These are phyloP conservation scores for Capsicum chinense DNA, from an alignment of 257 asterid genomes.

Conservation along the genomic window DNA sequence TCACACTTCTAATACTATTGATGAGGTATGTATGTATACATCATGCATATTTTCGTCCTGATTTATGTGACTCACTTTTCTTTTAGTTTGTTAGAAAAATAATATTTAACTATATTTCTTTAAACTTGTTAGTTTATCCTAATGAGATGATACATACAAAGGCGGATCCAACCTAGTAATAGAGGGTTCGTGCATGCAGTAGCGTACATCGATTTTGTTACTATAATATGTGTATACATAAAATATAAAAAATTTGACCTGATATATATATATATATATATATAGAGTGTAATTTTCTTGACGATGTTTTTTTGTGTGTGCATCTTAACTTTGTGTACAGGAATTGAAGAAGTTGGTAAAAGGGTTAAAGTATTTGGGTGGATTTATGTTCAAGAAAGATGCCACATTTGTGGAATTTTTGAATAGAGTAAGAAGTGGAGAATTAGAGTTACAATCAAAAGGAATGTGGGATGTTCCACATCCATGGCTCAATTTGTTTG, in stretches of 20 bases:
- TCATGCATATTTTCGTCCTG: neutral
- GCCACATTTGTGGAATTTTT: constrained; percentile 52
- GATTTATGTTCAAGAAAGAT: constrained; percentile 54
- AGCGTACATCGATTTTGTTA: neutral
- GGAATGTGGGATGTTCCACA: constrained; percentile 59
- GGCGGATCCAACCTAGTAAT: too few species aligned
- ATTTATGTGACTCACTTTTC: neutral
- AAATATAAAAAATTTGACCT: too few species aligned
- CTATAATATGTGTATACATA: too few species aligned
- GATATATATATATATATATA: too few species aligned
- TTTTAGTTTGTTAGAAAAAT: too few species aligned
- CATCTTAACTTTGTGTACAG: constrained; percentile 30
- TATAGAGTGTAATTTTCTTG: neutral
- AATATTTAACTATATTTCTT: too few species aligned
- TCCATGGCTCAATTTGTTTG: constrained; percentile 83
- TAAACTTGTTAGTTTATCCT: too few species aligned
- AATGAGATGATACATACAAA: too few species aligned
- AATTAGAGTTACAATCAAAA: constrained; percentile 39
- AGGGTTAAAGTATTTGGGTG: constrained; percentile 44
- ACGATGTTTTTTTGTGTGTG: neutral
- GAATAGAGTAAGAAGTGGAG: constrained; percentile 58
- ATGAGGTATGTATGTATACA: constrained; percentile 51
- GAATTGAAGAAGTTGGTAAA: constrained; percentile 44
- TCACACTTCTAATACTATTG: constrained; percentile 36
- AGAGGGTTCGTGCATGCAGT: too few species aligned